A percentile compares a stretch with the other conserved stretches of the same genome.
These are phyloP conservation scores for Xerocomellus amylosporus DNA, from an alignment of 768 basidiomycete species.

Conservation along the genomic window DNA sequence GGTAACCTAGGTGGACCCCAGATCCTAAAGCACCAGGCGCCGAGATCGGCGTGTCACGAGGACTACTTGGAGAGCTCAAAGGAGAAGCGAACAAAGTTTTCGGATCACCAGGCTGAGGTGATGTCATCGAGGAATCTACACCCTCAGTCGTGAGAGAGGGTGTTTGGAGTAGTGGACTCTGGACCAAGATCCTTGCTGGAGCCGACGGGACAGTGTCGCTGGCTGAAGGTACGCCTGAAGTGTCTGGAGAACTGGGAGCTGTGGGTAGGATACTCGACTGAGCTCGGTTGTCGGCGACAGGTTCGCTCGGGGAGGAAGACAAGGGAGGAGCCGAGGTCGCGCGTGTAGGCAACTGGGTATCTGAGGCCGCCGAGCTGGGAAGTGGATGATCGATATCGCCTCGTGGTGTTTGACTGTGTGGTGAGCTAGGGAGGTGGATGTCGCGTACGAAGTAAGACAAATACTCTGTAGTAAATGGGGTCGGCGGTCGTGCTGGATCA, in stretches of 20 bases:
- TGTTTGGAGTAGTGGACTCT: neutral
- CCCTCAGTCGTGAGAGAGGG: neutral
- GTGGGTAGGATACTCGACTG: neutral
- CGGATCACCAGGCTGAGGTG: neutral
- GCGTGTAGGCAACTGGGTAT: neutral
- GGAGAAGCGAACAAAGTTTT: neutral
- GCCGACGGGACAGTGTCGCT: neutral
- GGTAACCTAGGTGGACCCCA: neutral
- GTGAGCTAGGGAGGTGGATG: neutral
- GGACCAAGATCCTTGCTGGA: neutral
- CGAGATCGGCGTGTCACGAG: neutral
- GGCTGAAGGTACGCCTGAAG: neutral
- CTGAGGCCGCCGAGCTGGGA: neutral
- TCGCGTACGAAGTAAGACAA: neutral
- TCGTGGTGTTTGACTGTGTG: neutral
- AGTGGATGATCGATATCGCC: neutral
- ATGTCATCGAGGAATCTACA: neutral
- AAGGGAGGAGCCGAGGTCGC: neutral
- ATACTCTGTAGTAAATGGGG: constrained; percentile 1
- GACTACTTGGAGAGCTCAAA: neutral
- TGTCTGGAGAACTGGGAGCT: neutral
- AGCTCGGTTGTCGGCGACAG: neutral
- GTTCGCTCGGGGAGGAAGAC: neutral
- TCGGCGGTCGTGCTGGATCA: constrained; percentile 5
- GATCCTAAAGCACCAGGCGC: neutral